phyloP scores from a whole-genome alignment of 129 eudicot species.

The Ambrosia trifida region DNA sequence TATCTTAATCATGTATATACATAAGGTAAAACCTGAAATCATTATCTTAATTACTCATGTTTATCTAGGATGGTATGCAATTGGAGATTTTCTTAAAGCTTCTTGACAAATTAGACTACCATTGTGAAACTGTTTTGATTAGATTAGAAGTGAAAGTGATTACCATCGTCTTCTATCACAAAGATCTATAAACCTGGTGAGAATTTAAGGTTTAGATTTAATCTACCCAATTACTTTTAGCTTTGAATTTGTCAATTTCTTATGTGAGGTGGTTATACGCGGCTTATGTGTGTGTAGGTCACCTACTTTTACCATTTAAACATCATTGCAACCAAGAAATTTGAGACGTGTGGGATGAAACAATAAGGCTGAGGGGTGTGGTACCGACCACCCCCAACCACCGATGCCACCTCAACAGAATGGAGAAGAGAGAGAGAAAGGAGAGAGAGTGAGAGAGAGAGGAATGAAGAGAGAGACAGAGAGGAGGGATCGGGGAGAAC shows the following conservation, averaged over 20 bases:
- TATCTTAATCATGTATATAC: background rate
- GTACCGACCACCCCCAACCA: too few species aligned
- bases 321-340: constrained; percentile 44
- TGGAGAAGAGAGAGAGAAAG: too few species aligned
- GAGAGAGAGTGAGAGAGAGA: constrained; percentile 59
- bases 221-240: background rate
- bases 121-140: constrained; percentile 70
- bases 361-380: too few species aligned
- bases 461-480: too few species aligned
- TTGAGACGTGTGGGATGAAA: constrained; percentile 63
- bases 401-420: too few species aligned
- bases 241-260: background rate
- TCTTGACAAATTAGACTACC: constrained; percentile 68
- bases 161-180: constrained; percentile 80
- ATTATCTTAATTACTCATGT: constrained; percentile 1
- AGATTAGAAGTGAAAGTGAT: constrained; percentile 96
- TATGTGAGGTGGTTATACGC: background rate
- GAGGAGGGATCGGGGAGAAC: too few species aligned
- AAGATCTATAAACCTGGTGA: constrained; percentile 73
- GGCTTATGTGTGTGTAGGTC: constrained; percentile 44
- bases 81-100: constrained; percentile 75
- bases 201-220: constrained; percentile 11
- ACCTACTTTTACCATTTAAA: constrained; percentile 76
- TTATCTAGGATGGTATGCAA: constrained; percentile 94
- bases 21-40: constrained; percentile 11